Percentiles rank a stretch among this genome's conserved stretches.
Evolutionary conservation across 2,329 filamentous ascomycete genomes (phyloP).

Genomic region (Periconia sp.): DNA sequence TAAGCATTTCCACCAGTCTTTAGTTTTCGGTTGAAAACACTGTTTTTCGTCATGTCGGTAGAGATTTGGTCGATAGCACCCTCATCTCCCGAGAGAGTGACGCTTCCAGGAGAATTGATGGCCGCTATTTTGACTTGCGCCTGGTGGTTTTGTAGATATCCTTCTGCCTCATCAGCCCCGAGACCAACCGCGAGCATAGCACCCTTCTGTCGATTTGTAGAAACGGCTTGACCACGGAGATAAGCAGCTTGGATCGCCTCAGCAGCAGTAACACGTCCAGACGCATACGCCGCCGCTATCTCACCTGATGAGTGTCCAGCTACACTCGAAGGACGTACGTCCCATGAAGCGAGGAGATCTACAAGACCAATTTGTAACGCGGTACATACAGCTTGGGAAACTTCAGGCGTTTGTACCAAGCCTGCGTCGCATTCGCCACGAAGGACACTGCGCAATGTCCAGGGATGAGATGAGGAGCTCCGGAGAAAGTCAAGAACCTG

Average conservation of each 20-base stretch:
- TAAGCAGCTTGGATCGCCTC: constrained; percentile 24
- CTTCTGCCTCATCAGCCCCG: background rate
- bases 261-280: constrained; percentile 15
- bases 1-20: constrained; percentile 26
- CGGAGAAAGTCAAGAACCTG: constrained; percentile 1
- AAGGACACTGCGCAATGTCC: constrained; percentile 2
- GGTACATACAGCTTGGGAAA: constrained; percentile 25
- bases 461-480: background rate
- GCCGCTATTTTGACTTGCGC: constrained; percentile 15
- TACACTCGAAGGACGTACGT: constrained; percentile 2
- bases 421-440: background rate
- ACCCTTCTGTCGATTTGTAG: constrained; percentile 11
- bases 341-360: constrained; percentile 17
- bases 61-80: constrained; percentile 2
- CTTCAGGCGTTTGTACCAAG: constrained; percentile 8
- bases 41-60: background rate
- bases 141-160: constrained; percentile 6
- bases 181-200: constrained; percentile 28
- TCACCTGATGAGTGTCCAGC: constrained; percentile 31
- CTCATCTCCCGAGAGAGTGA: constrained; percentile 23
- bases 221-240: constrained; percentile 15
- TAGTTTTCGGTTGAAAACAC: constrained; percentile 12
- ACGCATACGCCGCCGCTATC: constrained; percentile 25
- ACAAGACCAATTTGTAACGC: constrained; percentile 27
- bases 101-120: constrained; percentile 24